Base-by-base conservation (phyloP, 2,329 filamentous ascomycete species). In the Reticulascus tulasneorum region DNA sequence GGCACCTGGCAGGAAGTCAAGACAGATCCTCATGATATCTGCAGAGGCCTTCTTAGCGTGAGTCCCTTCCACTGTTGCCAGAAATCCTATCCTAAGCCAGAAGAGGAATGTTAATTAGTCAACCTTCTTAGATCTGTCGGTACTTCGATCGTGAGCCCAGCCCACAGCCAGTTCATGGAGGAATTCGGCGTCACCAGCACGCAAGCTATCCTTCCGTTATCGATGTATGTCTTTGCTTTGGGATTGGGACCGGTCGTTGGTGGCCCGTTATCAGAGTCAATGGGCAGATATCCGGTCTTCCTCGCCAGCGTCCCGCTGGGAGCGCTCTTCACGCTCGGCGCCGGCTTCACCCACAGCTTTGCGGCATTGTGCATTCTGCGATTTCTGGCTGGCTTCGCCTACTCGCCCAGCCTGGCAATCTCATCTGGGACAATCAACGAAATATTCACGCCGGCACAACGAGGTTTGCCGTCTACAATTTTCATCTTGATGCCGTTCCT, bases 151-250 rank as follows among this genome's bases (percentile, higher is more conserved):
- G 68, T 76, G 50, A 73, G 69, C 20, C 63, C 75, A 0, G 68
- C 67, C 5, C 51, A 64, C 16, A 29, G 45, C 3, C 57, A 71
- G 4, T 51, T 83, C 6, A 69, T 69, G 57, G 25, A 50, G 1
- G 63, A 74, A 7, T 84, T 84, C 51, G 46, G 64, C 28, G 64
- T 81, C 10, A 67, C 65, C 11, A 64, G 66, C 31, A 79, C 75
- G 2, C 64, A 68, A 7, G 73, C 79, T 1, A 60, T 84, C n/a
- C 56, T 83, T 1, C 73, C 74, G 0, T 54, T 84, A 1, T 71
- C 79, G 0, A 53, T 80, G 6, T 84, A 79, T 52, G 70, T 78
- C 6, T 56, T 82, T 9, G 79, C 77, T 1, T 64, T 84, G 1
- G 75, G 63, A 4, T 60, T 81, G 12, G 79, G 79, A 0, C 79